Conservation (phyloP, 495 filamentous ascomycete species). For the Podospora pseudocomata region DNA sequence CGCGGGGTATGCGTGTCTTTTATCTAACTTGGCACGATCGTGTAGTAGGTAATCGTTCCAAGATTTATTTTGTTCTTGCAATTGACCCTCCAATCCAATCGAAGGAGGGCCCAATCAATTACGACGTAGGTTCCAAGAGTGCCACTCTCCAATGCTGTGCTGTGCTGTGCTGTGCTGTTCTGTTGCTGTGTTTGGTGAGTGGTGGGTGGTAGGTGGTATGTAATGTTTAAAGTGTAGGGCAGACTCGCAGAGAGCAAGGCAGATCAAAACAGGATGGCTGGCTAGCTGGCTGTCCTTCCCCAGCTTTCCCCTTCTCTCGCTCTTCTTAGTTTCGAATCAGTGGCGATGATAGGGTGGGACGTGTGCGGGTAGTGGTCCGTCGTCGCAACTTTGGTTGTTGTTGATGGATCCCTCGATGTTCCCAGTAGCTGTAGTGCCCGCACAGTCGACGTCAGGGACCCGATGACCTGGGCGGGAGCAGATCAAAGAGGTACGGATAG, state of each 20-base stretch:
- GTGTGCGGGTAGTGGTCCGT: not conserved
- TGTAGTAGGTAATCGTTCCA: slow-evolving; percentile 7
- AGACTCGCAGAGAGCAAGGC: not conserved
- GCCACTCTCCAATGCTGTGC: not conserved
- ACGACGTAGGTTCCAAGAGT: not conserved
- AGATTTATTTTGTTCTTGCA: slow-evolving; percentile 4
- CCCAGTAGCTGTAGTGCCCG: not conserved
- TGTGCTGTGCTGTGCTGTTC: not conserved
- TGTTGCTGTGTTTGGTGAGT: not conserved
- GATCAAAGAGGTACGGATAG: not conserved
- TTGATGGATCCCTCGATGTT: slow-evolving; percentile 1
- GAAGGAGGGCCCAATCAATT: not conserved
- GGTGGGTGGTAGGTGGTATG: not conserved
- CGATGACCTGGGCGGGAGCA: not conserved
- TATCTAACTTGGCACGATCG: slow-evolving; percentile 8
- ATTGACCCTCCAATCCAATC: slow-evolving; percentile 3
- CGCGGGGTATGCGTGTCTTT: slow-evolving; percentile 26
- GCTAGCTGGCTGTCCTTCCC: not conserved
- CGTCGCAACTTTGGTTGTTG: not conserved
- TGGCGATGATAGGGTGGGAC: not conserved
- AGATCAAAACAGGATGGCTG: not conserved
- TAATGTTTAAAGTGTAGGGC: not conserved
- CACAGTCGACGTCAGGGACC: slow-evolving; percentile 13
- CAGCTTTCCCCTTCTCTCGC: not conserved
- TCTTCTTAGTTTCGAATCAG: slow-evolving; percentile 16